These are phyloP conservation scores for Claviceps purpurea DNA, from an alignment of 2,329 filamentous ascomycete species.

Conservation along the genomic window DNA sequence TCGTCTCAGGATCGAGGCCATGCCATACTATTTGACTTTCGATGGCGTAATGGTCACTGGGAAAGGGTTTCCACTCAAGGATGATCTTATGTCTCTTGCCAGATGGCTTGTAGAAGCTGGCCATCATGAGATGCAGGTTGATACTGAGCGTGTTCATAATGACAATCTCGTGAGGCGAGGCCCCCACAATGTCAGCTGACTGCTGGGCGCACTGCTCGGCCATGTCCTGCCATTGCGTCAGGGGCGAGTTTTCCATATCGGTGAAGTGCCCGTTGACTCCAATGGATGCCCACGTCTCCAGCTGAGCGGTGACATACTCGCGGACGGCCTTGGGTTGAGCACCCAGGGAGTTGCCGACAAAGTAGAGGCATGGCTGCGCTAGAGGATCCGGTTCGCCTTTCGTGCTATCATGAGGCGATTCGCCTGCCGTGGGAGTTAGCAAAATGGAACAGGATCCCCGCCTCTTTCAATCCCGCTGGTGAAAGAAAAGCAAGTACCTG, in stretches of 20 bases:
- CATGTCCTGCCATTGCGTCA: constrained; percentile 64
- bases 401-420: constrained; percentile 8
- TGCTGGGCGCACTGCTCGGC: constrained; percentile 59
- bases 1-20: constrained; percentile 48
- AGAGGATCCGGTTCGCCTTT: constrained; percentile 14
- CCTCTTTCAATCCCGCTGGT: neutral
- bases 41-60: constrained; percentile 75
- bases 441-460: neutral
- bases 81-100: constrained; percentile 60
- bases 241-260: constrained; percentile 49
- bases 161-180: constrained; percentile 58
- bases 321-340: constrained; percentile 61
- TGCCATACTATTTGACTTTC: constrained; percentile 69
- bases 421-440: neutral
- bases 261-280: constrained; percentile 77
- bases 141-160: constrained; percentile 79
- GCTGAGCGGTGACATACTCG: constrained; percentile 54
- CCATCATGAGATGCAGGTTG: constrained; percentile 72
- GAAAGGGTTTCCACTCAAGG: constrained; percentile 82
- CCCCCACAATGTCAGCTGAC: constrained; percentile 64
- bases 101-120: constrained; percentile 67
- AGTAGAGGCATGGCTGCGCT: constrained; percentile 45
- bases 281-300: constrained; percentile 73
- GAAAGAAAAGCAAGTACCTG: constrained; percentile 18
- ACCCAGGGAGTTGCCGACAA: constrained; percentile 83